A percentile compares a stretch with the other conserved stretches of the same genome.
Conservation (phyloP, 208 protist genomes). For the Angomonas ambiguus region DNA sequence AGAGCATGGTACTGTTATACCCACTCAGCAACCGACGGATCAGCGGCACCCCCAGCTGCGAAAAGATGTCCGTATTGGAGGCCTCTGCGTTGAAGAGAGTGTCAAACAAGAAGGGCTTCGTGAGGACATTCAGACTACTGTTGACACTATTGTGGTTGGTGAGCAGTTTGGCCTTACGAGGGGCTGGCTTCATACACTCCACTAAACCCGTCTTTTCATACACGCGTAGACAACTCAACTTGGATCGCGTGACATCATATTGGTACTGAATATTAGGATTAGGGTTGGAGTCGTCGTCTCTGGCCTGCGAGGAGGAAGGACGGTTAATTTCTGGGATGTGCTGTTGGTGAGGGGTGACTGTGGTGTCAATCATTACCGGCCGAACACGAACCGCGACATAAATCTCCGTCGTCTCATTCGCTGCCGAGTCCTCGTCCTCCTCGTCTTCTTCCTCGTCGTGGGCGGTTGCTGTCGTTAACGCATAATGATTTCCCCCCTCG, state of each 20-base stretch:
- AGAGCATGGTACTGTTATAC: constrained; percentile 80
- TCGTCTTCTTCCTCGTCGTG: not conserved
- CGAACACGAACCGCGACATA: constrained; percentile 50
- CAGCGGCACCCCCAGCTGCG: constrained; percentile 37
- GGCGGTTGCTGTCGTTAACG: too few species aligned
- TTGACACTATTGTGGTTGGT: not conserved
- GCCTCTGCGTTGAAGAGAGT: constrained; percentile 47
- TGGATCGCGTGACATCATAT: not conserved
- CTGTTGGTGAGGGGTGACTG: not conserved
- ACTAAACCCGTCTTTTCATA: not conserved
- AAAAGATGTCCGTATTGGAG: constrained; percentile 68
- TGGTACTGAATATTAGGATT: not conserved
- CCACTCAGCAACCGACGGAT: constrained; percentile 63
- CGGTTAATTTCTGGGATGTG: not conserved
- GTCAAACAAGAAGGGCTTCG: constrained; percentile 62
- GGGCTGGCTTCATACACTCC: not conserved
- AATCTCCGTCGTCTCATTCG: constrained; percentile 6
- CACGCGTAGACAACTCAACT: not conserved
- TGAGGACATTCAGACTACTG: not conserved
- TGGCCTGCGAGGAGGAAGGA: not conserved
- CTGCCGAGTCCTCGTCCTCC: not conserved
- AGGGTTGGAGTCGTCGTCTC: not conserved
- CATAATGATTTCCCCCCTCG: constrained; percentile 6
- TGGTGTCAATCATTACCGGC: constrained; percentile 12
- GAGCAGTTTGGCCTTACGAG: not conserved